These are phyloP conservation scores for Lactarius vividus DNA, from an alignment of 768 basidiomycete species.

Conservation along the genomic window DNA sequence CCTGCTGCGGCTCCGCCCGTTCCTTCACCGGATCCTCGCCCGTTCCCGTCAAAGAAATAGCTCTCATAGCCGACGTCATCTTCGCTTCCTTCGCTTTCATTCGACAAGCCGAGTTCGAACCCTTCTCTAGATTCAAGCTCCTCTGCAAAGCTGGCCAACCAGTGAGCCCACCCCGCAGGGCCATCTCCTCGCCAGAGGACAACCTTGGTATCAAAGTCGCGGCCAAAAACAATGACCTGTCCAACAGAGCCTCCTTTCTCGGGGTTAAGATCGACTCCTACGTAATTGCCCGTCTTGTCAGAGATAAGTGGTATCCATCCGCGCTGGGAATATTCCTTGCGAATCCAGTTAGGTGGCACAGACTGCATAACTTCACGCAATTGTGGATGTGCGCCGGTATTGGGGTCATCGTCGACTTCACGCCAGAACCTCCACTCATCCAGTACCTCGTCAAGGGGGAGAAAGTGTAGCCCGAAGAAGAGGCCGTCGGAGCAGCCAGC, in stretches of 20 bases:
- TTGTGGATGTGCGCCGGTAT: constrained; percentile 73
- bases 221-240: constrained; percentile 98
- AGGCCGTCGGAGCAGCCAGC: constrained; percentile 88
- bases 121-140: constrained; percentile 90
- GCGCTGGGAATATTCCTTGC: constrained; percentile 84
- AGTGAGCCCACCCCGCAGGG: constrained; percentile 89
- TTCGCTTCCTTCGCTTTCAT: constrained; percentile 66
- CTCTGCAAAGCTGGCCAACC: constrained; percentile 88
- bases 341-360: constrained; percentile 87
- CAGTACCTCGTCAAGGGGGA: constrained; percentile 89
- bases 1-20: constrained; percentile 71
- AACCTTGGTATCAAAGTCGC: constrained; percentile 97
- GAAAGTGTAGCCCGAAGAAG: constrained; percentile 91
- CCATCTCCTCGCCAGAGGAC: constrained; percentile 94
- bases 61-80: constrained; percentile 84
- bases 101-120: constrained; percentile 66
- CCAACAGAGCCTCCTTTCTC: constrained; percentile 71
- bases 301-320: constrained; percentile 97
- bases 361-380: constrained; percentile 80
- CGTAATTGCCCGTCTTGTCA: constrained; percentile 94
- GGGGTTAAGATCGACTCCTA: constrained; percentile 93
- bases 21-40: constrained; percentile 74
- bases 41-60: constrained; percentile 81
- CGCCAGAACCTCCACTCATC: constrained; percentile 98
- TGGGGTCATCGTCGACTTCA: constrained; percentile 85